Percentiles rank a stretch among this genome's conserved stretches.
Evolutionary conservation across 148 eudicot species (phyloP).

Genomic region (Rhododendron simsii): DNA sequence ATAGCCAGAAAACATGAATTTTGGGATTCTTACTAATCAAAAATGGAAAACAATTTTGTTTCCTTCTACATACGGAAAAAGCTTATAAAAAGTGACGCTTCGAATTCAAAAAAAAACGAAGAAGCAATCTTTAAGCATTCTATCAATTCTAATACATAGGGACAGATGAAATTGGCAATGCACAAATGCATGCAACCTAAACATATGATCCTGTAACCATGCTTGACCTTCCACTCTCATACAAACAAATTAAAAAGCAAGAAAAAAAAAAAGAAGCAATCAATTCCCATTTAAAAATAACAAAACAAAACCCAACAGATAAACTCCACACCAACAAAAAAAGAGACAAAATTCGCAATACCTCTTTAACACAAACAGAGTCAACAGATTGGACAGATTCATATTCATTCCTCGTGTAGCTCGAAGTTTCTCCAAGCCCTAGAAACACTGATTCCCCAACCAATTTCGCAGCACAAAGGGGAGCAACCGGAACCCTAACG

Average conservation of each 20-base stretch:
- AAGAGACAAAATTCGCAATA: constrained; percentile 9
- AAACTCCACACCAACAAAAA: not conserved
- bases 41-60: not conserved
- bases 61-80: too few species aligned
- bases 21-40: too few species aligned
- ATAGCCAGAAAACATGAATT: too few species aligned
- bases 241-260: not conserved
- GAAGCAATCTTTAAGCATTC: not conserved
- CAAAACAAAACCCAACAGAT: not conserved
- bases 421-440: constrained; percentile 36
- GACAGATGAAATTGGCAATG: not conserved
- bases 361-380: constrained; percentile 57
- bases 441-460: constrained; percentile 41
- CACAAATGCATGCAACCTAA: too few species aligned
- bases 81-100: too few species aligned
- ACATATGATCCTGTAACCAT: not conserved
- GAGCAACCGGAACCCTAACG: constrained; percentile 32
- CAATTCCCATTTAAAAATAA: not conserved
- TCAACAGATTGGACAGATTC: constrained; percentile 12
- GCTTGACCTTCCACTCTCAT: not conserved
- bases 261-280: not conserved
- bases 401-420: constrained; percentile 28
- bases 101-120: too few species aligned
- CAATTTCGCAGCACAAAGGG: constrained; percentile 40
- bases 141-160: not conserved